These are phyloP conservation scores for Trichoderma citrinoviride DNA, from an alignment of 2,329 filamentous ascomycete species.

Conservation along the genomic window DNA sequence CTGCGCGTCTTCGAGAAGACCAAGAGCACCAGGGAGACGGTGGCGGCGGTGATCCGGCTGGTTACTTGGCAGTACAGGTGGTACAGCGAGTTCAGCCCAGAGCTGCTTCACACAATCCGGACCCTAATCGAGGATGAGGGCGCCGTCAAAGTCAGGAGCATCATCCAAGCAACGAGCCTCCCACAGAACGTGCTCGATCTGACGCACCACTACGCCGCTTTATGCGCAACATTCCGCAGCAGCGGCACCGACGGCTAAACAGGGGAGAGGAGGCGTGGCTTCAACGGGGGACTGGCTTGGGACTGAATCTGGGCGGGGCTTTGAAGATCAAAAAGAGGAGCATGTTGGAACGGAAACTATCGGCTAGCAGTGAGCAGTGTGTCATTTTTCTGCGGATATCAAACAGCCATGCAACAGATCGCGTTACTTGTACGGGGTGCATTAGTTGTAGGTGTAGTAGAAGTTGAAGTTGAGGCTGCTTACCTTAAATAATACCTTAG, in stretches of 20 bases:
- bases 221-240: conserved; percentile 94
- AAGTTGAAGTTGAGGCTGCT: background rate
- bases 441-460: background rate
- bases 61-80: conserved; percentile 98
- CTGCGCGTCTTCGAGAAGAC: conserved; percentile 73
- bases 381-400: background rate
- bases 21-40: conserved; percentile 75
- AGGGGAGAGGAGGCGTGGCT: background rate
- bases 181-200: conserved; percentile 91
- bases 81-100: conserved; percentile 98
- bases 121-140: conserved; percentile 96
- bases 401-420: background rate
- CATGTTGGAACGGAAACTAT: background rate
- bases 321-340: background rate
- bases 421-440: background rate
- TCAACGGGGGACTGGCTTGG: background rate
- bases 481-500: conserved; percentile 13
- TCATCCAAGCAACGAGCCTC: conserved; percentile 92
- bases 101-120: conserved; percentile 81
- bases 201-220: conserved; percentile 91
- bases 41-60: conserved; percentile 82
- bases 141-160: conserved; percentile 93
- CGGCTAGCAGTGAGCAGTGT: conserved; percentile 4
- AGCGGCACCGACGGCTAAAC: conserved; percentile 82
- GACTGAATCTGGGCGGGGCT: background rate